phyloP scores from a whole-genome alignment of 805 yeast species.

The Metschnikowia chrysomelidarum region DNA sequence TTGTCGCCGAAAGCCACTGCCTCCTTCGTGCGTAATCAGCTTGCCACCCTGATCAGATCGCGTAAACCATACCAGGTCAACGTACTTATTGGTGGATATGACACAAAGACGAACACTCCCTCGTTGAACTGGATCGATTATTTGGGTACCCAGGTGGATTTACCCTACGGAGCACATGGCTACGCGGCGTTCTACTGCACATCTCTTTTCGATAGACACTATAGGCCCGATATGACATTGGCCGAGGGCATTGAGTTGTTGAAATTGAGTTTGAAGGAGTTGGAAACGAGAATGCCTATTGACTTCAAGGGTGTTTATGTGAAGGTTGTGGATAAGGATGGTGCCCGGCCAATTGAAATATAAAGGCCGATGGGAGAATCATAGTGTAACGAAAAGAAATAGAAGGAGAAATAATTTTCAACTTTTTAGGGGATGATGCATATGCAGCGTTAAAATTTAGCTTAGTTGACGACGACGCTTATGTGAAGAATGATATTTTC shows the following conservation, averaged over 20 bases:
- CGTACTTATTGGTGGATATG: conserved; percentile 83
- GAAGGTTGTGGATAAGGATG: conserved; percentile 64
- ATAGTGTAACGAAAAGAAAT: neutral
- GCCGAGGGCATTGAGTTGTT: conserved; percentile 80
- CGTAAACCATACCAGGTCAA: conserved; percentile 91
- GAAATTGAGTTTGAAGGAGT: conserved; percentile 71
- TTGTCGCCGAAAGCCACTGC: conserved; percentile 85
- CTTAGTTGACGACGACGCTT: no score
- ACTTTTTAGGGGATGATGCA: no score
- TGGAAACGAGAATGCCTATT: conserved; percentile 82
- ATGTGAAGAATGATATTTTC: no score
- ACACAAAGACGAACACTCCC: conserved; percentile 56
- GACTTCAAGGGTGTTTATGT: conserved; percentile 87
- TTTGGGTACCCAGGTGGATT: conserved; percentile 83
- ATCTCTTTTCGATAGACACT: conserved; percentile 88
- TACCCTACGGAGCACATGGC: conserved; percentile 98
- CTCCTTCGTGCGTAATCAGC: conserved; percentile 79
- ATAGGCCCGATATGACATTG: conserved; percentile 67
- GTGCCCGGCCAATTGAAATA: conserved; percentile 45
- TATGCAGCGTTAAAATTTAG: no score
- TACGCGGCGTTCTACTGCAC: conserved; percentile 96
- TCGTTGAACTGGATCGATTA: conserved; percentile 88
- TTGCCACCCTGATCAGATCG: conserved; percentile 87
- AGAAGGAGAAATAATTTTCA: conserved; percentile 1
- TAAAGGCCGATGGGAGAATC: conserved; percentile 3